Base-by-base conservation (phyloP, 2,329 filamentous ascomycete genomes). In the Lecanicillium sp. region DNA sequence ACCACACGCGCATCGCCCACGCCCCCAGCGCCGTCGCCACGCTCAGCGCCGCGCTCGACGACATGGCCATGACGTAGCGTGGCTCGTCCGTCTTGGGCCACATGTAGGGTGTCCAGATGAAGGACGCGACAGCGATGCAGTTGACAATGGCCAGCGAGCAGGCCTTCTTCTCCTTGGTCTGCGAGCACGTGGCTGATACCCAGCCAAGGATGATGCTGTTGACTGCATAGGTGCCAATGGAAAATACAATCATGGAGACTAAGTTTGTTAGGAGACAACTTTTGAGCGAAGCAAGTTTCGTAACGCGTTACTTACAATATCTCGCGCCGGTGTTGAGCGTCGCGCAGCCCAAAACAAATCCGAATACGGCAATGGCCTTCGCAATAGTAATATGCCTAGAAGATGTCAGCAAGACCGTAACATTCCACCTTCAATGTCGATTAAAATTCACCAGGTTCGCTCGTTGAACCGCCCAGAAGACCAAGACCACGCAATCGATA, bases 81-180 rank as follows among this genome's bases (percentile, higher is more conserved):
- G 63, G 64, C 36, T 52, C 56, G 39, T 64, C 59, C n/a, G 44
- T 54, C 29, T 58, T 54, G 3, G 60, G 59, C 57, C 61, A 66
- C 9, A 67, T 49, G 43, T 66, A 66, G 3, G 63, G 60, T 4
- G 61, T 65, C 58, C 60, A 66, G 22, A 67, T 60, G 40, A 64
- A 65, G 22, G 44, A 46, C 27, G 49, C 13, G 35, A 50, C 50
- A 40, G 48, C 48, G 18, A 53, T 42, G 20, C 43, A 43, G 6
- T 46, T 55, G 2, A 55, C 48, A 13, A 61, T 46, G n/a, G 59
- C 61, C 45, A 56, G 52, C 14, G 64, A 61, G 7, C 52, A 56
- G 5, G 64, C 63, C 42, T 65, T 64, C 50, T 66, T 66, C 48
- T 67, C 63, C 22, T 62, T 63, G 1, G 61, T 66, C 47, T 66